Evolutionary conservation across 768 basidiomycete species (phyloP).

Genomic region (Tylopilus felleus): DNA sequence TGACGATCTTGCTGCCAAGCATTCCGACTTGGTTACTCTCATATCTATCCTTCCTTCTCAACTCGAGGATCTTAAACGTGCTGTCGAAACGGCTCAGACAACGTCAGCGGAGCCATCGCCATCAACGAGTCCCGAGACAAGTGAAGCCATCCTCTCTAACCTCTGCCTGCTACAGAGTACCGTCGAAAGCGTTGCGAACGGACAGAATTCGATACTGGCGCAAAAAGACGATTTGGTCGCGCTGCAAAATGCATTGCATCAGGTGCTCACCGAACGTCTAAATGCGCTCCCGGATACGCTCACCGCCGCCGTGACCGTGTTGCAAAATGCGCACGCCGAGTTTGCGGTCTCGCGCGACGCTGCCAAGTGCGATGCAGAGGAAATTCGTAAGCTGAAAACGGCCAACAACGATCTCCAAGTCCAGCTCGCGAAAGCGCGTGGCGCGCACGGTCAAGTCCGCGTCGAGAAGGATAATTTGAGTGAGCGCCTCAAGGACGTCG

Average conservation of each 20-base stretch:
- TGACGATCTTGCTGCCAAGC: conserved; percentile 36
- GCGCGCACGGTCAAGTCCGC: conserved; percentile 71
- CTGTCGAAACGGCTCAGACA: conserved; percentile 35
- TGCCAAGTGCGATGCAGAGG: conserved; percentile 63
- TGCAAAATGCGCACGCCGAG: conserved; percentile 63
- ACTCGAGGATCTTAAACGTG: conserved; percentile 43
- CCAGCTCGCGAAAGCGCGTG: conserved; percentile 72
- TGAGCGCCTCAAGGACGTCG: conserved; percentile 58
- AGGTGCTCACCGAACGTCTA: conserved; percentile 52
- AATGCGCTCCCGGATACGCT: conserved; percentile 58
- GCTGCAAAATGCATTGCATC: conserved; percentile 51
- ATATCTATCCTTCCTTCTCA: conserved; percentile 48
- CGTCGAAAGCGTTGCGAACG: conserved; percentile 47
- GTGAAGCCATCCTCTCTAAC: conserved; percentile 31
- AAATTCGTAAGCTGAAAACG: conserved; percentile 52
- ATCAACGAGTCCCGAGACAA: conserved; percentile 12
- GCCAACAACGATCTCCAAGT: conserved; percentile 67
- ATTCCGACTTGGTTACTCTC: conserved; percentile 39
- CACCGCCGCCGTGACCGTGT: conserved; percentile 45
- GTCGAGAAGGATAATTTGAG: conserved; percentile 75
- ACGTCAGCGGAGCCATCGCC: conserved; percentile 18
- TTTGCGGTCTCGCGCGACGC: conserved; percentile 55
- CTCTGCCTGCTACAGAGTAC: conserved; percentile 46
- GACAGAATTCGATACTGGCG: conserved; percentile 46
- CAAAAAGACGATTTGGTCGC: conserved; percentile 48